Evolutionary conservation across 108 stramenopile genomes (phyloP).

Genomic region (Conticribra guillardii): DNA sequence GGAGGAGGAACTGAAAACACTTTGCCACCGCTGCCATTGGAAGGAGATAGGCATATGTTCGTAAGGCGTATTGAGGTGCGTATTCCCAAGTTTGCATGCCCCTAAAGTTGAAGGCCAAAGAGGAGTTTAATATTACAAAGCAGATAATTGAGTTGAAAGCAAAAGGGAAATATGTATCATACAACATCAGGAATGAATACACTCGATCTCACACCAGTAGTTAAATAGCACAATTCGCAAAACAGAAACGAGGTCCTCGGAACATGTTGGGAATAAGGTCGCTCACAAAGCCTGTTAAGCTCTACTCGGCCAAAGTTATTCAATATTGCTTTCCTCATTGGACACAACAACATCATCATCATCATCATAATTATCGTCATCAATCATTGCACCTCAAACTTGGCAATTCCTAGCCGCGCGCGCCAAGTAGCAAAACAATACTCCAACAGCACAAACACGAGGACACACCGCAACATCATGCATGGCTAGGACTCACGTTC

Average conservation of each 20-base stretch:
- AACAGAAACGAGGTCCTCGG: conserved; percentile 16
- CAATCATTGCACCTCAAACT: too few relatives aligned
- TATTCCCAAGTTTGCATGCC: conserved; percentile 96
- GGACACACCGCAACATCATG: neutral
- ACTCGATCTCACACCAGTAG: too few relatives aligned
- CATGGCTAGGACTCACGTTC: conserved; percentile 39
- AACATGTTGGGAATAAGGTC: conserved; percentile 49
- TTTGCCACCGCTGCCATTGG: conserved; percentile 58
- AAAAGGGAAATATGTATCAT: too few relatives aligned
- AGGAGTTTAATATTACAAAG: neutral
- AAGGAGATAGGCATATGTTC: conserved; percentile 93
- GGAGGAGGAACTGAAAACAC: conserved; percentile 10
- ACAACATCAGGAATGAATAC: too few relatives aligned
- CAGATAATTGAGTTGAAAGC: neutral
- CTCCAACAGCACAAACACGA: too few relatives aligned
- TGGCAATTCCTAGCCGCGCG: too few relatives aligned
- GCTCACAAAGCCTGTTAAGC: conserved; percentile 45
- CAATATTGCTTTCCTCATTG: conserved; percentile 17
- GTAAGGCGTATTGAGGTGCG: conserved; percentile 87
- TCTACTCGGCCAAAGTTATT: conserved; percentile 41
- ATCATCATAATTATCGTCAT: too few relatives aligned
- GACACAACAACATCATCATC: too few relatives aligned
- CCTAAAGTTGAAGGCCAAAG: conserved; percentile 8
- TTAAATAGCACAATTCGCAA: neutral
- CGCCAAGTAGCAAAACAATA: too few relatives aligned